Evolutionary conservation across 768 basidiomycete species (phyloP).

Genomic region (Agaricus blazei): DNA sequence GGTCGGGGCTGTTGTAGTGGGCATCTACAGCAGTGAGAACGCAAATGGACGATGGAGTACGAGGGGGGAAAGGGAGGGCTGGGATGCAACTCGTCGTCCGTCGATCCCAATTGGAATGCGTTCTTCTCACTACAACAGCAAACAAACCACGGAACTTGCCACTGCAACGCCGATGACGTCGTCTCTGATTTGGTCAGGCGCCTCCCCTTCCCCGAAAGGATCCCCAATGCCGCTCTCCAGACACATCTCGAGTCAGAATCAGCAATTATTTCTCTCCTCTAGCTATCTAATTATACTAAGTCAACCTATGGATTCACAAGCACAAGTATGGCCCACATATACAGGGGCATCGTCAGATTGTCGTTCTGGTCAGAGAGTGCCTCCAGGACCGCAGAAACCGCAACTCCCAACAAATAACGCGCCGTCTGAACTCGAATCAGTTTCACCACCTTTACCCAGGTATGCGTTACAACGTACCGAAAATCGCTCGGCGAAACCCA

Average conservation of each 20-base stretch:
- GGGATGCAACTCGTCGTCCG: constrained; percentile 9
- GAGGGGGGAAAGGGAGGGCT: constrained; percentile 2
- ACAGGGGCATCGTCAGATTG: constrained; percentile 94
- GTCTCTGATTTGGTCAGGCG: not conserved
- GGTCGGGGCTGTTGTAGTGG: not conserved
- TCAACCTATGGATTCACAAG: constrained; percentile 31
- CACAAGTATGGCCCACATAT: constrained; percentile 87
- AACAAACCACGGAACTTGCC: constrained; percentile 20
- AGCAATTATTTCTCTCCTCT: not conserved
- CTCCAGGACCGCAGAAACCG: constrained; percentile 74
- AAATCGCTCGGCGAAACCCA: constrained; percentile 68
- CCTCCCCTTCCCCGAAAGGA: not conserved
- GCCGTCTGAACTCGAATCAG: constrained; percentile 39
- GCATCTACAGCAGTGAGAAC: not conserved
- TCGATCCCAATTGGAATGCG: constrained; percentile 11
- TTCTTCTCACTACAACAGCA: constrained; percentile 7
- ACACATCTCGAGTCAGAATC: not conserved
- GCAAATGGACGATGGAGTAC: not conserved
- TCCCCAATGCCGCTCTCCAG: not conserved
- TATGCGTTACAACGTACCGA: constrained; percentile 49
- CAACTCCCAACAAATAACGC: constrained; percentile 60
- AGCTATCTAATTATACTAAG: not conserved
- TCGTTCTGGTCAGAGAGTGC: constrained; percentile 95
- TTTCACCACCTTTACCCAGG: not conserved
- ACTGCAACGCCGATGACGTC: constrained; percentile 10